Base-by-base conservation (phyloP, 2,329 filamentous ascomycete species). In the Colletotrichum sp. region DNA sequence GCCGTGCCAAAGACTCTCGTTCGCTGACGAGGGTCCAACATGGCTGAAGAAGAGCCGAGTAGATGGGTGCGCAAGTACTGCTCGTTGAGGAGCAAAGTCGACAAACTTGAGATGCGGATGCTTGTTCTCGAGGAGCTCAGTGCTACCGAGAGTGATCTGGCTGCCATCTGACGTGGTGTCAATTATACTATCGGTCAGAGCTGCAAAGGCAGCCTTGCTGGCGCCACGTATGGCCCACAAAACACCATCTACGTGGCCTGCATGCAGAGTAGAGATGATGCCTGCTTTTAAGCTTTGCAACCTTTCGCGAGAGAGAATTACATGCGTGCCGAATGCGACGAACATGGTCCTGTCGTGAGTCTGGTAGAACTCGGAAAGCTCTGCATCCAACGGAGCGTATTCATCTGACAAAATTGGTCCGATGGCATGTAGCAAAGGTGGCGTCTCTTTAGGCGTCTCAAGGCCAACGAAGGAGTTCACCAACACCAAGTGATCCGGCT, bases 401-500 rank as follows among this genome's bases (percentile, higher is more conserved):
- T 79, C 74, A 32, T 86, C 84, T 2, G 80, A 74, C 12, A 88
- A 79, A 4, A 87, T 81, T 5, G 87, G 87, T 1, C 86, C 86
- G 9, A 88, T 82, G 2, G 84, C 75, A 4, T 81, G 80, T 26
- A 84, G 81, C 3, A 84, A 78, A 1, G 86, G 86, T 1, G 86
- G 86, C 2, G 87, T 72, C 71, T 88, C 86, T 36, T 83, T 83
- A 0, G 87, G 84, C 1, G 82, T 80, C 65, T 88, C 86, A 8
- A 88, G 79, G 0, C 85, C 86, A 72, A 83, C 85, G 77, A 87
- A 88, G 0, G 86, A 86, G 64, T 88, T 88, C 24, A 88, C 83
- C 8, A 87, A 79, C 4, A 85, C 77, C 6, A 88, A 82, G 68
- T 87, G 83, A 72, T 87, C 81, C 0, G 86, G 86, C 63, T 86